Evolutionary conservation across 1,139 yeast species (phyloP), one percentile per base, ranked within the genome.

Genomic region (Kodamaea arcana): DNA sequence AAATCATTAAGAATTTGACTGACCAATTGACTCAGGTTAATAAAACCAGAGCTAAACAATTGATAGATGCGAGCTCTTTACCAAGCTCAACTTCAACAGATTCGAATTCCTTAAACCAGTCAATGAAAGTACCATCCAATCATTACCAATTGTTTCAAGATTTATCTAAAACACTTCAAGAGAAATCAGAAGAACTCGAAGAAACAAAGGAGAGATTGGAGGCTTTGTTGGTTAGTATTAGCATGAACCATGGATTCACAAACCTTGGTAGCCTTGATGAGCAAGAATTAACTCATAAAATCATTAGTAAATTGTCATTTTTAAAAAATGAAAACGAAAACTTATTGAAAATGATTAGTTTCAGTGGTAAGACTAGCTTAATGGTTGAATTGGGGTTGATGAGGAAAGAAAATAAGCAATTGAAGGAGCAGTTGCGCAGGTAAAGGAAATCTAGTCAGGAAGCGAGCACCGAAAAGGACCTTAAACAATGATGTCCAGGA

Each of bases 201-300:
- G 80, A 77, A 21, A 74, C 86, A 3, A 81, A 79, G 42, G 51
- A 62, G 18, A 67, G 83, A 44, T 60, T 84, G 33, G 94, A 84
- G 48, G 72, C 83, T 13, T 48, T 83, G n/a, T 51, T 82, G 25
- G 65, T 62, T 11, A 54, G 65, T 24, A 40, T 54, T 27, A 41
- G 59, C 24, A 46, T 61, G 48, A 45, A 42, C 36, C 43, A 28
- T 25, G 29, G 32, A 6, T 13, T 63, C 24, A 72, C 76, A 3
- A 62, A 64, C 24, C 54, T 61, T 37, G 83, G 83, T 2, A 65
- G 80, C 36, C 79, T 72, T 48, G 94, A 86, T 49, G 84, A 80
- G 31, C 78, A 83, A 46, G 92, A 85, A 44, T 60, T 86, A 33
- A 80, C 92, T 7, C 95, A 87, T 52, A 81, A 83, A 46, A 75